phyloP scores from a whole-genome alignment of 2,329 filamentous ascomycete genomes.

The Aspergillus ochraceus region DNA sequence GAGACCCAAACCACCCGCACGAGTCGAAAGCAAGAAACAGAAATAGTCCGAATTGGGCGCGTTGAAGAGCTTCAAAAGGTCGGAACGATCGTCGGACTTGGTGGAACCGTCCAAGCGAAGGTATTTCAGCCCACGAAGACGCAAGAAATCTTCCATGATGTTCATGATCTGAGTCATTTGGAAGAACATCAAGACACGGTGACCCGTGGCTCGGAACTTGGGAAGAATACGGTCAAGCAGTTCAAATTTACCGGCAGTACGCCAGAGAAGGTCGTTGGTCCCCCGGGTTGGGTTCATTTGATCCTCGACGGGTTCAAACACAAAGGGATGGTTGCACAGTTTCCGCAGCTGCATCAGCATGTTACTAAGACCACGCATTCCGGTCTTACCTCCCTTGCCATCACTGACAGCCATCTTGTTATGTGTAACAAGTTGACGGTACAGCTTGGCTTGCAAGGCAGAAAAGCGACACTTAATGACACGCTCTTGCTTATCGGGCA shows the following conservation, averaged over 20 bases:
- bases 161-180: slow-evolving; percentile 99
- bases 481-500: slow-evolving; percentile 98
- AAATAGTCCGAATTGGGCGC: slow-evolving; percentile 88
- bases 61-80: slow-evolving; percentile 86
- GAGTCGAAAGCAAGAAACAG: slow-evolving; percentile 97
- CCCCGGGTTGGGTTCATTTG: slow-evolving; percentile 89
- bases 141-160: slow-evolving; percentile 98
- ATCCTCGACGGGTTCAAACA: slow-evolving; percentile 96
- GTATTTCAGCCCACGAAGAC: slow-evolving; percentile 79
- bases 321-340: slow-evolving; percentile 98
- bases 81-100: slow-evolving; percentile 94
- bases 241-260: slow-evolving; percentile 96
- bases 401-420: slow-evolving; percentile 94
- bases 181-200: slow-evolving; percentile 99
- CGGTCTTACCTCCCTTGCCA: slow-evolving; percentile 91
- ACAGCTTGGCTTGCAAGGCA: slow-evolving; percentile 84
- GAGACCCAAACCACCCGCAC: slow-evolving; percentile 94
- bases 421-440: slow-evolving; percentile 96
- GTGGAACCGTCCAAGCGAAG: slow-evolving; percentile 94
- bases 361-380: slow-evolving; percentile 92
- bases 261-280: slow-evolving; percentile 93
- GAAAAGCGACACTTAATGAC: slow-evolving; percentile 99
- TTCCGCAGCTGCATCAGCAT: slow-evolving; percentile 99
- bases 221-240: slow-evolving; percentile 87
- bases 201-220: slow-evolving; percentile 86